Percentiles rank a stretch among this genome's conserved stretches.
Conservation (phyloP, 2,329 filamentous ascomycete genomes). For the Pseudogymnoascus destructans region DNA sequence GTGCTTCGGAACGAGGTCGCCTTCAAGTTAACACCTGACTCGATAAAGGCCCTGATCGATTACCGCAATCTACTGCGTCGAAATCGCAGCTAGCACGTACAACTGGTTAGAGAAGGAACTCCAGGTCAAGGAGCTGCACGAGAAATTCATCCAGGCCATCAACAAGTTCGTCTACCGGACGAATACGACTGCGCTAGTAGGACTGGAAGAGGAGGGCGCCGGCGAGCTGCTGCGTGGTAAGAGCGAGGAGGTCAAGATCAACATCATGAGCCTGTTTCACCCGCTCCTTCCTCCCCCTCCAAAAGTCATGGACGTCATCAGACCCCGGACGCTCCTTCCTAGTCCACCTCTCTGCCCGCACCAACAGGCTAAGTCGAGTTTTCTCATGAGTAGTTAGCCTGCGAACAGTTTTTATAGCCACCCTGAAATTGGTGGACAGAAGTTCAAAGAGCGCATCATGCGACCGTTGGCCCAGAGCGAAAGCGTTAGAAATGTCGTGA, state of each 20-base stretch:
- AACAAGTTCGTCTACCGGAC: slow-evolving; percentile 96
- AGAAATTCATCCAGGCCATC: slow-evolving; percentile 89
- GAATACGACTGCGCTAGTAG: slow-evolving; percentile 77
- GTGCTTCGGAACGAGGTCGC: slow-evolving; percentile 94
- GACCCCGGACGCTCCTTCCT: no score
- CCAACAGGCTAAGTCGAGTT: no score
- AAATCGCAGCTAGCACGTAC: slow-evolving; percentile 79
- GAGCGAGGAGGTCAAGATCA: slow-evolving; percentile 84
- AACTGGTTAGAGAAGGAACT: slow-evolving; percentile 94
- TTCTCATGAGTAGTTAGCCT: no score
- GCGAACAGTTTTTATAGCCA: no score
- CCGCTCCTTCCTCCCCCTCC: slow-evolving; percentile 52
- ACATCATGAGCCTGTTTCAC: slow-evolving; percentile 71
- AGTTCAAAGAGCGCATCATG: no score
- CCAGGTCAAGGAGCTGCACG: slow-evolving; percentile 93
- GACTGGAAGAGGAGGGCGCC: slow-evolving; percentile 88
- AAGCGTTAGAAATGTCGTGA: no score
- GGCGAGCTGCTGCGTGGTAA: slow-evolving; percentile 86
- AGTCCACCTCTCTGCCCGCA: no score
- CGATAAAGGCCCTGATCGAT: slow-evolving; percentile 84
- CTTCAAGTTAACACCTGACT: slow-evolving; percentile 91
- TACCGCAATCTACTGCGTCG: slow-evolving; percentile 92
- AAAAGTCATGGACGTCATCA: no score
- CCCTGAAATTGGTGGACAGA: no score
- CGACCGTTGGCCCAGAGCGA: no score